Evolutionary conservation across 1,284 basidiomycete species (phyloP), one percentile per base, ranked within the genome.

Genomic region (Microbotryomycetes sp.): DNA sequence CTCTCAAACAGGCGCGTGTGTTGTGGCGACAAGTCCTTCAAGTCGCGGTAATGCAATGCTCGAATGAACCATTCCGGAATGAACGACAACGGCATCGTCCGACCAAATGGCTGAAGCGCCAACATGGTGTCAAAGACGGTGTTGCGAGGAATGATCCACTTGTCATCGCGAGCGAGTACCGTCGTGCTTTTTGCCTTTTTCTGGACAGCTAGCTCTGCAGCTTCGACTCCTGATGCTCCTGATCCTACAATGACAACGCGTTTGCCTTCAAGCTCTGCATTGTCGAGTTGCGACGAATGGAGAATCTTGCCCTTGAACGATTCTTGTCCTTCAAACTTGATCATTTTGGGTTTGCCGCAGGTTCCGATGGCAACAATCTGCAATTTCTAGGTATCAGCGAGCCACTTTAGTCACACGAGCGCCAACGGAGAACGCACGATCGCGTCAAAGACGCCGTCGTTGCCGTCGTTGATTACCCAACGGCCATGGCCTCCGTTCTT

Each of bases 171-270:
- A 1, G 82, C 82, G 28, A 83, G 72, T 72, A 84, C 80, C 3
- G 77, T 75, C 4, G 78, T 75, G 24, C 77, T 71, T 18, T 76
- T 76, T 3, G 82, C 82, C 23, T 79, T 78, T 54, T 79, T 75
- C 3, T 73, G 67, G 1, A 82, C 71, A 1, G 79, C 79, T 2
- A 80, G 78, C 68, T 85, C 83, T n/a, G 82, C 81, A 1, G 82
- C 80, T 68, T 85, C 83, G 18, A 85, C 80, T 7, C 81, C 83
- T 52, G 80, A 81, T 0, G 84, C 83, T 0, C 83, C 83, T 45
- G 80, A 80, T 0, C 83, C 84, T 26, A 85, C 75, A 2, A 83
- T 77, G 13, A 80, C 76, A 3, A 82, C 75, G 18, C 75, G 78
- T 74, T 83, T 83, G 0, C 78, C 82, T 52, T 72, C 64, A 51